Base-by-base conservation (phyloP, 768 basidiomycete genomes). In the Boletus reticuloceps region DNA sequence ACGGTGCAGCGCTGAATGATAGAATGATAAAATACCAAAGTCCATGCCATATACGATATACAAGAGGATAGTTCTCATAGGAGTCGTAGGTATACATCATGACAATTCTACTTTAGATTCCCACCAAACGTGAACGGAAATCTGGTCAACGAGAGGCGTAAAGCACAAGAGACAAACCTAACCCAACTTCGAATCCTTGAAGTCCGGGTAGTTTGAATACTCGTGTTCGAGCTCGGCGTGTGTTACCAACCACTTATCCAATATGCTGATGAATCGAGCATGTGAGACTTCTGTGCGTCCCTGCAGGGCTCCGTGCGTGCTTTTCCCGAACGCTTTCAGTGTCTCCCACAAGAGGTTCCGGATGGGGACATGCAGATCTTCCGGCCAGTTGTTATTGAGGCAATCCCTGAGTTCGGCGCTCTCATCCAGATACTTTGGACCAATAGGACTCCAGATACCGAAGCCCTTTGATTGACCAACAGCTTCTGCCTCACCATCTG, bases 141-240 rank as follows among this genome's bases (percentile, higher is more conserved):
- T 22, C 22, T 22, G 22, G 22, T 22, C 22, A 22, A 22, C 22
- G 22, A 22, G 22, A 22, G 22, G 3, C 3, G 3, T 22, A 22
- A 22, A 22, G 22, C 22, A 22, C 22, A 22, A 22, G 22, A 22
- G 22, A 22, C 22, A 22, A 22, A 22, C 22, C 22, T 22, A 22
- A 22, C 22, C 22, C 22, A 22, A 22, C 22, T 22, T 22, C 22
- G 22, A 22, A 22, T 22, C 22, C 16, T 37, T 17, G 17, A 54
- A 53, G 9, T 25, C 25, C 1, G 51, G 55, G 6, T 46, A 56
- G 8, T 43, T 54, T 4, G 52, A 56, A 31, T 37, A 56, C 29
- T 19, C 3, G 39, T 46, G 38, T 53, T 56, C 51, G 5, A 51
- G 42, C 16, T 32, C 4, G 10, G 44, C 14, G 12, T 56, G 22